Base-by-base conservation (phyloP, 1,139 yeast genomes). In the Blastobotrys capitulatus region DNA sequence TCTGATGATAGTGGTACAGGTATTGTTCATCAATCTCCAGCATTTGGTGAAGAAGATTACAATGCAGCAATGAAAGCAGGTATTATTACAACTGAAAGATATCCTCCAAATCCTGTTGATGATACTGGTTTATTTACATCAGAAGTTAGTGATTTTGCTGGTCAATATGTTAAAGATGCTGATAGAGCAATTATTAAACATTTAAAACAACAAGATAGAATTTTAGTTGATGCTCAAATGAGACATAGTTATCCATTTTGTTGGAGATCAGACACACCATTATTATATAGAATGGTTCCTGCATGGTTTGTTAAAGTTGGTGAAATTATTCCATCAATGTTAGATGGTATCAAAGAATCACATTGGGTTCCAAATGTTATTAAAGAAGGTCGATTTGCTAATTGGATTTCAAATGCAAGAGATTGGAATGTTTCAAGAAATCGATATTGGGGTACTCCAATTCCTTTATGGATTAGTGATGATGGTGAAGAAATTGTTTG, bases 401-500 rank as follows among this genome's bases (percentile, higher is more conserved):
- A 90, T 75, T 92, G 99, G 99, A 86, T 92, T 68, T 87, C 92
- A 59, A 90, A 90, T 63, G 98, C 98, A 47, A 86, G 99, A 70
- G 99, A 92, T 72, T 92, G 99, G 99, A 92, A 92, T 68, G 79
- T 92, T 57, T 89, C 97, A 19, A 86, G 99, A 78, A 92, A 92
- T 75, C 82, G 99, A 72, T 92, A 92, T 72, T 92, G 99, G 99
- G 99, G 99, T 75, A 92, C 97, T 39, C 99, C 99, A 54, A 83
- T 92, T 60, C 99, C 99, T 54, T 73, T 92, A 63, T 92, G 99
- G 99, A 96, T 82, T 45, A 82, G 92, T 60, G 97, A 90, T 16
- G 99, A 92, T 68, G 82, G 76, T 60, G 85, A 86, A 70, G 99
- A 92, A 74, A 73, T 92, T 57, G 92, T 92, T 38, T 92, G 97